Base-by-base conservation (phyloP, 2,329 filamentous ascomycete species). In the Alternaria arbusti region DNA sequence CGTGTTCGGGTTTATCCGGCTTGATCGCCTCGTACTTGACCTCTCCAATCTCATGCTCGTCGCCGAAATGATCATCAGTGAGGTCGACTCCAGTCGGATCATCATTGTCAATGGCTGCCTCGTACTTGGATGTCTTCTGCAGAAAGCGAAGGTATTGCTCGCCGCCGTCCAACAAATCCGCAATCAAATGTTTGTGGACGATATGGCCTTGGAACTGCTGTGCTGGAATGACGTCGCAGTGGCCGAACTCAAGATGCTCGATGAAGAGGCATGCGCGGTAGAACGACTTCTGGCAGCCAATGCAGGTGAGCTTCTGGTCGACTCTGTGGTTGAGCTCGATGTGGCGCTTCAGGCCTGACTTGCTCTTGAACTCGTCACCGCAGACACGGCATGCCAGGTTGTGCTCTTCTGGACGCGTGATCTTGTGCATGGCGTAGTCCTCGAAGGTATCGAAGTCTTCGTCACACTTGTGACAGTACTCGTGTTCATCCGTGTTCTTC, bases 361-460 rank as follows among this genome's bases (percentile, higher is more conserved):
- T 78, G 26, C 82, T 86, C 64, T 84, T 83, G 76, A 88, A 89
- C 45, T 89, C 86, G 9, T 82, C 73, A 12, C 84, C 85, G 57
- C 88, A 89, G 45, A 87, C 80, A 12, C 86, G 84, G 72, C 88
- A 90, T 54, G 82, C 83, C 49, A 86, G 84, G 64, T 87, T 84
- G 28, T 80, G 81, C 3, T 79, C 71, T 55, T 75, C 69, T 1
- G 78, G 77, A 8, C 68, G 62, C 46, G 65, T 69, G 11, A 74
- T 73, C 69, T 86, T 86, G 75, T 88, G 86, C n/a, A 81, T 71
- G 8, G 84, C 77, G 3, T 84, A 73, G 4, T 79, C 76, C 32
- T 83, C 82, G 47, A 82, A 83, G 11, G 80, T 77, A 1, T 78
- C 72, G 59, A 84, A 86, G 68, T 86, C 76, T 30, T 74, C 67